Percentiles rank a stretch among this genome's conserved stretches.
Evolutionary conservation across 768 basidiomycete species (phyloP).

Genomic region (Flagelloscypha sp.): DNA sequence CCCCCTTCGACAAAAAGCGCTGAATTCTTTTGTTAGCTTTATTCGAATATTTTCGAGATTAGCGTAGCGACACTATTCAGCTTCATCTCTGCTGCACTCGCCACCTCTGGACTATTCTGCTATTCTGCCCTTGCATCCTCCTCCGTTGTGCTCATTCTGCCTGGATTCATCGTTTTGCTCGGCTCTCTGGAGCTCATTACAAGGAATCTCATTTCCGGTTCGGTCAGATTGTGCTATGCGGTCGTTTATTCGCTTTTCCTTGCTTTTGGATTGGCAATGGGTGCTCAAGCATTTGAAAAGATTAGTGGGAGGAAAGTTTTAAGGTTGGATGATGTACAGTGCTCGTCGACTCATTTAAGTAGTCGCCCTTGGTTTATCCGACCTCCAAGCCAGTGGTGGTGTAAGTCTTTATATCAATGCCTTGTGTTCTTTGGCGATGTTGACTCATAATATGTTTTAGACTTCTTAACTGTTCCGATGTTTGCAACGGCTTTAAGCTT

Average conservation of each 20-base stretch:
- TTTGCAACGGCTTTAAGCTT: constrained; percentile 61
- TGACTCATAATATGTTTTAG: constrained; percentile 19
- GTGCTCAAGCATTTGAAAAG: constrained; percentile 56
- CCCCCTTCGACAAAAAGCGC: too few relatives aligned
- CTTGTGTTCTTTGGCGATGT: not conserved
- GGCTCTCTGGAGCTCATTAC: constrained; percentile 76
- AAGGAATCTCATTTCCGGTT: constrained; percentile 76
- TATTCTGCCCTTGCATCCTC: constrained; percentile 74
- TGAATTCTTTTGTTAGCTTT: too few relatives aligned
- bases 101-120: constrained; percentile 61
- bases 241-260: constrained; percentile 72
- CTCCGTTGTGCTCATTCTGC: constrained; percentile 73
- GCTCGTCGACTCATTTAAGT: constrained; percentile 45
- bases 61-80: constrained; percentile 73
- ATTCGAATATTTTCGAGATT: constrained; percentile 36
- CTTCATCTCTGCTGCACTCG: constrained; percentile 70
- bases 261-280: constrained; percentile 78
- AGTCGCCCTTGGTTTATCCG: constrained; percentile 65
- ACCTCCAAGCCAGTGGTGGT: constrained; percentile 68
- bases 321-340: constrained; percentile 53
- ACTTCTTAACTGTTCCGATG: constrained; percentile 65
- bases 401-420: constrained; percentile 29
- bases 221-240: constrained; percentile 74
- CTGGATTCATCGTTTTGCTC: constrained; percentile 63
- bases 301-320: constrained; percentile 40